Percentiles rank a stretch among this genome's conserved stretches.
Conservation (phyloP, 805 yeast genomes). For the Lachancea dasiensis region DNA sequence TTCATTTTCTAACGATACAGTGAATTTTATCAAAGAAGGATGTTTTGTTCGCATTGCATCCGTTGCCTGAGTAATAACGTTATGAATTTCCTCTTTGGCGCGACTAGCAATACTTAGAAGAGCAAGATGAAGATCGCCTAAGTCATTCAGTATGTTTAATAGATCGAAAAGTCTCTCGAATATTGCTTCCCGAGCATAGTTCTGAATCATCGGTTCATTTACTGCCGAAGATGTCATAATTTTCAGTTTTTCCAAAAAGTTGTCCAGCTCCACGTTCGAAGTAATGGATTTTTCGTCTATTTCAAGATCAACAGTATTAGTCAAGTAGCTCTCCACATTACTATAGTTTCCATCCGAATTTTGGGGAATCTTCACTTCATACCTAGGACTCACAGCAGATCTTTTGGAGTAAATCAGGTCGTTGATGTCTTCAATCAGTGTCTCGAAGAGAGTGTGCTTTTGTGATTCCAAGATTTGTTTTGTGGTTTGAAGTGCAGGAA, state of each 20-base stretch:
- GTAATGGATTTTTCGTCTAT: constrained; percentile 43
- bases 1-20: constrained; percentile 16
- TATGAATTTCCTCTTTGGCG: constrained; percentile 56
- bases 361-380: constrained; percentile 19
- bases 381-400: constrained; percentile 13
- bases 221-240: constrained; percentile 5
- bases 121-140: constrained; percentile 56
- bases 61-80: constrained; percentile 52
- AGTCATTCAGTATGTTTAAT: constrained; percentile 51
- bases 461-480: constrained; percentile 51
- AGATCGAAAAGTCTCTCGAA: constrained; percentile 37
- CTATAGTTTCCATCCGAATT: constrained; percentile 30
- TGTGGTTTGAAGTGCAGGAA: constrained; percentile 47
- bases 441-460: constrained; percentile 57
- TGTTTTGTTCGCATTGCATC: constrained; percentile 60
- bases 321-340: constrained; percentile 48
- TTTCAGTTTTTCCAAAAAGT: constrained; percentile 32
- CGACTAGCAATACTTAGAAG: constrained; percentile 49
- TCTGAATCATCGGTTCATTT: neutral
- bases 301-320: constrained; percentile 54
- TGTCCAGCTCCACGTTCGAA: constrained; percentile 33
- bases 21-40: constrained; percentile 36
- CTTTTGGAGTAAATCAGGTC: constrained; percentile 58
- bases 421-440: constrained; percentile 70
- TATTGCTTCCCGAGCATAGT: constrained; percentile 28